Conservation (phyloP, 164 flowering plant species). For the Platanus orientalis region DNA sequence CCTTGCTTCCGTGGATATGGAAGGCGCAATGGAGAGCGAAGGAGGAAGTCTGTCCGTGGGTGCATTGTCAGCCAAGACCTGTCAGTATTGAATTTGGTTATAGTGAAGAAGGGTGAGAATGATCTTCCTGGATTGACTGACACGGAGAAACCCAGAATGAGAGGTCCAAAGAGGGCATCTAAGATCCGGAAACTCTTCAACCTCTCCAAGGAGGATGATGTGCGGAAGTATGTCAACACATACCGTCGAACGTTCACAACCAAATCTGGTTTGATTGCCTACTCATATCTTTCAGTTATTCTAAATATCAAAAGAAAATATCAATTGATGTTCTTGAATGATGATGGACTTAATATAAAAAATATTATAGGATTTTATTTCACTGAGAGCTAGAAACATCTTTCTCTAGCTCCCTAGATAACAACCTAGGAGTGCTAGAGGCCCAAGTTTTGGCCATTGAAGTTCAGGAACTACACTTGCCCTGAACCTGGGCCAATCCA, state of each 20-base stretch:
- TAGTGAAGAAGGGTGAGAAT: conserved; percentile 52
- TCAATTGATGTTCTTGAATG: too few species aligned
- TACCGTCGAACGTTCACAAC: conserved; percentile 40
- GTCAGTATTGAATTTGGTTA: conserved; percentile 44
- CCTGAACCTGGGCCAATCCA: too few species aligned
- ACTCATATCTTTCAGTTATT: too few species aligned
- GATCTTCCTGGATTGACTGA: conserved; percentile 54
- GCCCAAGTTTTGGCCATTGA: too few species aligned
- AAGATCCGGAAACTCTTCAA: conserved; percentile 46
- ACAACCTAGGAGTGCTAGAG: too few species aligned
- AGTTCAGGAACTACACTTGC: too few species aligned
- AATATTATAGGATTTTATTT: too few species aligned
- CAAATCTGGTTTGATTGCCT: conserved; percentile 21
- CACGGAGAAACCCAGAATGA: conserved; percentile 53
- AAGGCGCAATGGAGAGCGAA: conserved; percentile 42
- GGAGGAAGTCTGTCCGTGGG: conserved; percentile 49
- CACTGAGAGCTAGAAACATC: too few species aligned
- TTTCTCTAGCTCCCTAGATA: too few species aligned
- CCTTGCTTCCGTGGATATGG: conserved; percentile 47
- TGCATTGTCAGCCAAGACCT: conserved; percentile 47
- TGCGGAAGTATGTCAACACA: conserved; percentile 44
- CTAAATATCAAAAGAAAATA: too few species aligned
- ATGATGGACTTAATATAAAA: too few species aligned
- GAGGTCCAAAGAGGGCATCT: conserved; percentile 54
- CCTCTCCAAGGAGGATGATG: conserved; percentile 53